Conservation (phyloP, 345 rosid genomes). For the Camelina laxa region DNA sequence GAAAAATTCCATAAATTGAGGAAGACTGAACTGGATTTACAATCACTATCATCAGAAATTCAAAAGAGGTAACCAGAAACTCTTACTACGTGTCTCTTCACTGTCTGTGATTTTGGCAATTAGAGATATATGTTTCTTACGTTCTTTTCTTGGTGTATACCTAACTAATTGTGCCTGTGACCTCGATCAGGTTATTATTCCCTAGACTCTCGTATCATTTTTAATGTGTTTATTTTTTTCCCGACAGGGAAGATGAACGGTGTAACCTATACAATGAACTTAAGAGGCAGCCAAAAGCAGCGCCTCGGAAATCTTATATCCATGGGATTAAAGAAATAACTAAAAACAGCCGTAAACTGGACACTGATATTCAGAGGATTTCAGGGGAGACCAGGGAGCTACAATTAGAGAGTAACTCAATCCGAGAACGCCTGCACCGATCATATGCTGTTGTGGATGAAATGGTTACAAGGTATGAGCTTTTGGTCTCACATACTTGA, state of each 20-base stretch:
- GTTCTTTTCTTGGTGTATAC: neutral
- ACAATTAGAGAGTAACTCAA: slow-evolving; percentile 83
- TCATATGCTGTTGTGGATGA: slow-evolving; percentile 83
- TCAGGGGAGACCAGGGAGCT: slow-evolving; percentile 79
- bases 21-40: slow-evolving; percentile 58
- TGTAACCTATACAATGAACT: slow-evolving; percentile 53
- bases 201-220: slow-evolving; percentile 8
- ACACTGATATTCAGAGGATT: slow-evolving; percentile 73
- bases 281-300: slow-evolving; percentile 57
- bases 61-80: slow-evolving; percentile 54
- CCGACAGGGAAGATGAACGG: slow-evolving; percentile 63
- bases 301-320: slow-evolving; percentile 63
- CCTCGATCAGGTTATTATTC: slow-evolving; percentile 3
- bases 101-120: slow-evolving; percentile 25
- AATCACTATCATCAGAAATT: slow-evolving; percentile 59
- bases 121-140: slow-evolving; percentile 15
- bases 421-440: slow-evolving; percentile 85
- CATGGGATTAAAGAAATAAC: slow-evolving; percentile 80
- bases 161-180: slow-evolving; percentile 8
- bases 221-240: slow-evolving; percentile 6
- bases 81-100: slow-evolving; percentile 16
- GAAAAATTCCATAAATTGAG: slow-evolving; percentile 62
- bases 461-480: slow-evolving; percentile 65
- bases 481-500: slow-evolving; percentile 24
- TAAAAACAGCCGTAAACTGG: slow-evolving; percentile 80